These are phyloP conservation scores for Neoscytalidium dimidiatum DNA, from an alignment of 2,329 filamentous ascomycete genomes.

Conservation along the genomic window DNA sequence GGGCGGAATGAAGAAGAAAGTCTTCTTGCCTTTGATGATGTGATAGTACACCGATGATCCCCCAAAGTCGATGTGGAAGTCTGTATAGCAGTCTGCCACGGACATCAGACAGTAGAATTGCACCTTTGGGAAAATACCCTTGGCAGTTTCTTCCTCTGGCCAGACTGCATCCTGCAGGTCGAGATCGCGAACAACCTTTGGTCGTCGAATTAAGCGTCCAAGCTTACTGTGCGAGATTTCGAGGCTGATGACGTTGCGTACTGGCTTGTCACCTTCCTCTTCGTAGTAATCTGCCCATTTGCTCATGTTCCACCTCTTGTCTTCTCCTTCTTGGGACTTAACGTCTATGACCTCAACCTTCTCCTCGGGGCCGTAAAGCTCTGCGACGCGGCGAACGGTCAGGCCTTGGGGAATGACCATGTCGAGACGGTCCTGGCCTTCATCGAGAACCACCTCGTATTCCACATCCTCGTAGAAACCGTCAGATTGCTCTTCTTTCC, in stretches of 20 bases:
- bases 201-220: conserved; percentile 62
- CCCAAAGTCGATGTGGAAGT: conserved; percentile 73
- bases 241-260: conserved; percentile 69
- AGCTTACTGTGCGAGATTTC: conserved; percentile 67
- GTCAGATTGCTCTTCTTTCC: conserved; percentile 22
- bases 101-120: conserved; percentile 73
- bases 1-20: conserved; percentile 71
- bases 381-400: conserved; percentile 64
- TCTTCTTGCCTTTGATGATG: conserved; percentile 68
- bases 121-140: conserved; percentile 62
- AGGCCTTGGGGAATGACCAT: conserved; percentile 68
- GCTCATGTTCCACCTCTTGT: conserved; percentile 65
- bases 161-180: conserved; percentile 59
- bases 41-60: conserved; percentile 72
- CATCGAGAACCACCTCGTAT: conserved; percentile 54
- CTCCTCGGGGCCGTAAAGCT: conserved; percentile 64
- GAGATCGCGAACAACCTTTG: conserved; percentile 66
- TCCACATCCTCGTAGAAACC: conserved; percentile 44
- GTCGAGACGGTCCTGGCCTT: conserved; percentile 65
- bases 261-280: conserved; percentile 59
- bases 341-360: conserved; percentile 69
- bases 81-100: conserved; percentile 69
- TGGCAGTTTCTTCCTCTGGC: conserved; percentile 54
- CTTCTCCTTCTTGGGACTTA: conserved; percentile 67
- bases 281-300: conserved; percentile 71